phyloP scores from a whole-genome alignment of 176 grass and related monocot species.

The barley (Hordeum vulgare) region DNA sequence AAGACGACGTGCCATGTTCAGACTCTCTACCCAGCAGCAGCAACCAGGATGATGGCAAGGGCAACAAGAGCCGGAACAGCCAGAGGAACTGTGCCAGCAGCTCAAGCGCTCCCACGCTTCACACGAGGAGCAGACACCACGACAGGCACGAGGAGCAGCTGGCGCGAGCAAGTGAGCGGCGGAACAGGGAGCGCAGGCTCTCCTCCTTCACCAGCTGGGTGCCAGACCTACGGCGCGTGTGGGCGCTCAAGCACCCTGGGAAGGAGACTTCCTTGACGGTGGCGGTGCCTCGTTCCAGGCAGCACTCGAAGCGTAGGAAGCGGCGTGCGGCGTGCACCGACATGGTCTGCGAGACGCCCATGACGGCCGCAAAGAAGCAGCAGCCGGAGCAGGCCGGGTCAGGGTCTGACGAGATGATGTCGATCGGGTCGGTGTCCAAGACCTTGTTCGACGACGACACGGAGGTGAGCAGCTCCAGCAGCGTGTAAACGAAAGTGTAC shows the following conservation, averaged over 20 bases:
- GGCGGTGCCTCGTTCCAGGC: not conserved
- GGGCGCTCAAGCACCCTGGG: conserved; percentile 70
- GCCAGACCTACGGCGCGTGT: conserved; percentile 73
- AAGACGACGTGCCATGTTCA: conserved; percentile 41
- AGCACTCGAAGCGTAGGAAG: conserved; percentile 45
- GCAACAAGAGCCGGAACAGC: not conserved
- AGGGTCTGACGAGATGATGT: not conserved
- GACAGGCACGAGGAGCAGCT: conserved; percentile 31
- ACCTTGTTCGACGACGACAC: conserved; percentile 50
- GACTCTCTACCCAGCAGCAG: conserved; percentile 72
- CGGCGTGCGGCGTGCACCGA: conserved; percentile 17
- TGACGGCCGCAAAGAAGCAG: conserved; percentile 18
- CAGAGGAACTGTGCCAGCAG: not conserved
- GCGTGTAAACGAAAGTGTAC: not conserved
- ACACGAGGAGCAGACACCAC: not conserved
- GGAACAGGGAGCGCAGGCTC: conserved; percentile 59
- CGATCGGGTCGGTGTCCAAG: conserved; percentile 45
- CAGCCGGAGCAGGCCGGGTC: not conserved
- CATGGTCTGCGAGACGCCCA: conserved; percentile 78
- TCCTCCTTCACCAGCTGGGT: conserved; percentile 88
- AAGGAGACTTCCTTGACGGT: conserved; percentile 18
- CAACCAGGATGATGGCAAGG: conserved; percentile 33
- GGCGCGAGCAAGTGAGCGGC: conserved; percentile 55
- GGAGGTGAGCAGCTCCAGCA: conserved; percentile 31
- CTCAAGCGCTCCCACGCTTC: not conserved